These are phyloP conservation scores for Furculomyces boomerangus DNA, from an alignment of 371 early-diverging fungal species.

Conservation along the genomic window DNA sequence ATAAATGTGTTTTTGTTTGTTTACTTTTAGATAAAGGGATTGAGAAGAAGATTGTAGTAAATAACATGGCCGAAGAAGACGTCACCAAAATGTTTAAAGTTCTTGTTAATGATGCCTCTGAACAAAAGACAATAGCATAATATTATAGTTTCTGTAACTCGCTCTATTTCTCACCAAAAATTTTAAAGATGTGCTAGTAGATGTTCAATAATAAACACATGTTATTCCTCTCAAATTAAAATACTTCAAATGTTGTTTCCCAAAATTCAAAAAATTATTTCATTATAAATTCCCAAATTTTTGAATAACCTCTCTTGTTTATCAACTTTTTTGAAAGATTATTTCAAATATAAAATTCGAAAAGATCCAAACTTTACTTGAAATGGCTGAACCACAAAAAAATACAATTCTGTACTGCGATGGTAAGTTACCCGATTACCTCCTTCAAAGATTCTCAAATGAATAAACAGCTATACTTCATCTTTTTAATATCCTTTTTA, in stretches of 20 bases:
- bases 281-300: neutral
- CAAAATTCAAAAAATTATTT: neutral
- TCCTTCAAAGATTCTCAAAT: neutral
- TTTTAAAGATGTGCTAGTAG: no score
- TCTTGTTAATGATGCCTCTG: conserved; percentile 18
- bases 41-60: conserved; percentile 58
- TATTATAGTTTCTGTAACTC: no score
- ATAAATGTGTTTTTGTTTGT: neutral
- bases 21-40: conserved; percentile 48
- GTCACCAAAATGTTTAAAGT: conserved; percentile 47
- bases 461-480: neutral
- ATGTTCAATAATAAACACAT: no score
- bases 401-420: conserved; percentile 1
- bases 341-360: no score
- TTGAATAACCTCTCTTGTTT: no score
- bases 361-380: no score
- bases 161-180: no score
- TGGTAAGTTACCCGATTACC: neutral
- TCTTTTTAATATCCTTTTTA: neutral
- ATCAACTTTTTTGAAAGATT: no score
- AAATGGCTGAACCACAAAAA: no score
- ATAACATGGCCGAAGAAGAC: conserved; percentile 49
- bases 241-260: neutral
- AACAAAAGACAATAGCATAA: no score
- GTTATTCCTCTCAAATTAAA: neutral